Percentiles rank a stretch among this genome's conserved stretches.
These are phyloP conservation scores for Saccharomycopsis fibuligera DNA, from an alignment of 805 yeast genomes.

Conservation along the genomic window DNA sequence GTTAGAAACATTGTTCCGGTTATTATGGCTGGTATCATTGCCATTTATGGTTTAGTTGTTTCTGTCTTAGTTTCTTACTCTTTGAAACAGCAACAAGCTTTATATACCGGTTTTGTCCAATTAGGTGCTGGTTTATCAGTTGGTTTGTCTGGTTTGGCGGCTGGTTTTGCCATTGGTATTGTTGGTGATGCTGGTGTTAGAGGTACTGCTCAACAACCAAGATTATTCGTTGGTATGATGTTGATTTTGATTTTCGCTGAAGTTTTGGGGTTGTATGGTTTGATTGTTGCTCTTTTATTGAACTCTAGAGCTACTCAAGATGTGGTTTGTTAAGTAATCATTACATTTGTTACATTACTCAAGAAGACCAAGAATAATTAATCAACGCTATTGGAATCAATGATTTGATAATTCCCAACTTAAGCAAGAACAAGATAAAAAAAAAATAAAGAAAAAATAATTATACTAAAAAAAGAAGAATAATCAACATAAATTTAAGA, in stretches of 20 bases:
- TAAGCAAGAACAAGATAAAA: too few species aligned
- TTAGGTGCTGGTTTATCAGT: slow-evolving; percentile 97
- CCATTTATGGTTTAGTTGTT: slow-evolving; percentile 95
- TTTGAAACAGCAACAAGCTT: slow-evolving; percentile 82
- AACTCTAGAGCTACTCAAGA: slow-evolving; percentile 97
- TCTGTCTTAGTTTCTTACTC: slow-evolving; percentile 90
- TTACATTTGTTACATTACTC: too few species aligned
- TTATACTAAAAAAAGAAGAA: too few species aligned
- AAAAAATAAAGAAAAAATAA: too few species aligned
- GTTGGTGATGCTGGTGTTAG: slow-evolving; percentile 99
- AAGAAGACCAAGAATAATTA: too few species aligned
- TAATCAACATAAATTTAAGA: too few species aligned
- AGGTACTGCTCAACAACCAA: slow-evolving; percentile 97
- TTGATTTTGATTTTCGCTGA: slow-evolving; percentile 97
- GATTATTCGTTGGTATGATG: slow-evolving; percentile 97
- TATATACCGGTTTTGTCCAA: slow-evolving; percentile 96
- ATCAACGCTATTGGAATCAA: too few species aligned
- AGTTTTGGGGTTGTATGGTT: slow-evolving; percentile 96
- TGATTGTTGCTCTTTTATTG: slow-evolving; percentile 94
- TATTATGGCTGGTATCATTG: slow-evolving; percentile 99
- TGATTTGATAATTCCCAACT: too few species aligned
- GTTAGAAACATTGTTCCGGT: slow-evolving; percentile 95
- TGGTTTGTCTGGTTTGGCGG: slow-evolving; percentile 95
- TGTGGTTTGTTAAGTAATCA: slow-evolving; percentile 61
- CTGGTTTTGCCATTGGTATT: slow-evolving; percentile 98